These are phyloP conservation scores for Zasmidium angulare DNA, from an alignment of 2,329 filamentous ascomycete genomes.

Conservation along the genomic window DNA sequence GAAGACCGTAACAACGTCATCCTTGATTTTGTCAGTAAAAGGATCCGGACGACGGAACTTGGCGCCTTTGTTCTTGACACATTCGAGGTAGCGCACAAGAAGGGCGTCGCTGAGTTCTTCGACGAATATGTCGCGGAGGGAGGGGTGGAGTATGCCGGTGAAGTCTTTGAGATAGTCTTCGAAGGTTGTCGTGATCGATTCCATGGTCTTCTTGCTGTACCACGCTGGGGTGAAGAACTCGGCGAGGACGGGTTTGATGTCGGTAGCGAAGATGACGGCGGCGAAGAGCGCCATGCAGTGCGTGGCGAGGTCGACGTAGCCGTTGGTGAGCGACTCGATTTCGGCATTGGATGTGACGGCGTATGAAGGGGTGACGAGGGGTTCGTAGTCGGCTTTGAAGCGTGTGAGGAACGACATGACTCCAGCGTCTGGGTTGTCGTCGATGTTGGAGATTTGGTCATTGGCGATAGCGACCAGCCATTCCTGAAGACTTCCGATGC, in stretches of 20 bases:
- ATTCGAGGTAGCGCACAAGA: conserved; percentile 77
- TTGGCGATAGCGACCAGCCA: conserved; percentile 97
- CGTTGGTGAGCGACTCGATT: conserved; percentile 74
- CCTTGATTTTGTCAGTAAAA: conserved; percentile 89
- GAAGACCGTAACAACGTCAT: conserved; percentile 87
- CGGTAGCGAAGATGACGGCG: conserved; percentile 81
- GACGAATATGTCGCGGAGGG: conserved; percentile 84
- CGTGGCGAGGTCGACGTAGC: conserved; percentile 91
- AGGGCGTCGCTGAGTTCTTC: conserved; percentile 93
- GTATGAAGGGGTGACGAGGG: conserved; percentile 77
- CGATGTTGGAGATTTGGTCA: conserved; percentile 97
- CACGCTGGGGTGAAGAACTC: conserved; percentile 87
- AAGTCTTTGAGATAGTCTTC: conserved; percentile 91
- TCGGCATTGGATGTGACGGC: conserved; percentile 70
- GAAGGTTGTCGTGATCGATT: conserved; percentile 90
- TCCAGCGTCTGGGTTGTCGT: conserved; percentile 71
- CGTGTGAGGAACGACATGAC: conserved; percentile 79
- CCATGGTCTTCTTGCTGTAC: conserved; percentile 85
- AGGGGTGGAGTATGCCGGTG: conserved; percentile 77
- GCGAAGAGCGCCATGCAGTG: conserved; percentile 89
- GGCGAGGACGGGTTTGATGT: conserved; percentile 75
- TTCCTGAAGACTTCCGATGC: conserved; percentile 73
- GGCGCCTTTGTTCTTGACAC: conserved; percentile 84
- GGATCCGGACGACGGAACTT: conserved; percentile 85
- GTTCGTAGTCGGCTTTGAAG: conserved; percentile 80